Percentiles rank a stretch among this genome's conserved stretches.
Conservation (phyloP, 1,284 basidiomycete species). For the Hemileia vastatrix region DNA sequence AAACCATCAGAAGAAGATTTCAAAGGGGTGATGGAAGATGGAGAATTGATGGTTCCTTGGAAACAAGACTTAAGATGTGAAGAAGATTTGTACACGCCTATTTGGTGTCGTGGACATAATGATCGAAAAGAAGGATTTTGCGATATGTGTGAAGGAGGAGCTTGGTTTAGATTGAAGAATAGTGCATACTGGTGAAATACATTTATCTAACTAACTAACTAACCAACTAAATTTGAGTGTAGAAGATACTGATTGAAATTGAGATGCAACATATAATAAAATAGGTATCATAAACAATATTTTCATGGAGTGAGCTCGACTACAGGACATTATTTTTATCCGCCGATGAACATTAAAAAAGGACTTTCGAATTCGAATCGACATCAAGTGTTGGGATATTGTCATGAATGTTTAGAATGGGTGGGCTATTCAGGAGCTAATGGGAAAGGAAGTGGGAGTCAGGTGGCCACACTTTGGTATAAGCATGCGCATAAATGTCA, state of each 20-base stretch:
- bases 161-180: conserved; percentile 21
- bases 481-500: conserved; percentile 24
- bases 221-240: too few species aligned
- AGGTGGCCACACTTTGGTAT: conserved; percentile 24
- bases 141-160: conserved; percentile 21
- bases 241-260: too few species aligned
- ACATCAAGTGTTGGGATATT: conserved; percentile 14
- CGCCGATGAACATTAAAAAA: conserved; percentile 7
- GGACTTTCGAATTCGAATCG: conserved; percentile 18
- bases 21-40: not conserved
- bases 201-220: too few species aligned
- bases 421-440: conserved; percentile 12
- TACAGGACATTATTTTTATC: conserved; percentile 21
- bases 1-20: conserved; percentile 5
- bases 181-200: conserved; percentile 17
- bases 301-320: conserved; percentile 22
- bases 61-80: conserved; percentile 19
- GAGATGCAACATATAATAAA: too few species aligned
- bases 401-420: conserved; percentile 19
- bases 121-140: conserved; percentile 23
- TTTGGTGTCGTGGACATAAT: conserved; percentile 23
- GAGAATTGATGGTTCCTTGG: conserved; percentile 18
- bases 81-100: conserved; percentile 21
- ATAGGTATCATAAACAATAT: conserved; percentile 22
- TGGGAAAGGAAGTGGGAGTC: too few species aligned